Conservation (phyloP, 495 filamentous ascomycete genomes). For the Xylaria nigripes region DNA sequence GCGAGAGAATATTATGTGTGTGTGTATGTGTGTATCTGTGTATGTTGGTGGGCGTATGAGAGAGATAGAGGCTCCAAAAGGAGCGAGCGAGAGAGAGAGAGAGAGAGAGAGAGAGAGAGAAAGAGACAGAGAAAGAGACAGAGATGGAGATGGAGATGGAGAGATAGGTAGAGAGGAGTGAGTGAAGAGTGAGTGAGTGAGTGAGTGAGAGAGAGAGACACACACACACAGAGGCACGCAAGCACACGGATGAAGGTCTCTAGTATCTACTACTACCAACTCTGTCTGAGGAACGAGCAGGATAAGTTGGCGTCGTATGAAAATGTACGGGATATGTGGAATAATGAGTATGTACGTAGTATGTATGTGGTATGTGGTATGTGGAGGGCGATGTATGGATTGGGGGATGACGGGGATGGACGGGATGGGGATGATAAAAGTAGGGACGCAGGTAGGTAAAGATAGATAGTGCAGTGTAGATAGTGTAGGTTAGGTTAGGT, state of each 20-base stretch:
- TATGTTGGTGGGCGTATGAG: too few species aligned
- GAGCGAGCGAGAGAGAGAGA: not conserved
- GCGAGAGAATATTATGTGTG: too few species aligned
- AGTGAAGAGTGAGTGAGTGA: not conserved
- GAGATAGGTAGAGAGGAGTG: not conserved
- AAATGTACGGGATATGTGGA: not conserved
- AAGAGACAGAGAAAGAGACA: not conserved
- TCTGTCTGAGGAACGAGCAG: not conserved
- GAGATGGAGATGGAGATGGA: not conserved
- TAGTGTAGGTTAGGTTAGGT: too few species aligned
- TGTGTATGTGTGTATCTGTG: too few species aligned
- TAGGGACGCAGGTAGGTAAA: not conserved
- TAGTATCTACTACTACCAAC: too few species aligned
- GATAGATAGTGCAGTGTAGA: not conserved
- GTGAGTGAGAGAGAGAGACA: not conserved
- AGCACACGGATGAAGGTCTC: not conserved
- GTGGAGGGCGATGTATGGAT: slow-evolving; percentile 6
- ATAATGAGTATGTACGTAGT: not conserved
- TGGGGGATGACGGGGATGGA: not conserved
- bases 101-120: not conserved
- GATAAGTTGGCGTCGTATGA: too few species aligned
- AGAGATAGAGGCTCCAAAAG: not conserved
- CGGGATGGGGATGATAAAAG: not conserved
- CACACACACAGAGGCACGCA: not conserved
- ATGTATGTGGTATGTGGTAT: not conserved